Percentiles rank a stretch among this genome's conserved stretches.
Conservation (phyloP, 345 rosid genomes). For the Eucalyptus globulus region DNA sequence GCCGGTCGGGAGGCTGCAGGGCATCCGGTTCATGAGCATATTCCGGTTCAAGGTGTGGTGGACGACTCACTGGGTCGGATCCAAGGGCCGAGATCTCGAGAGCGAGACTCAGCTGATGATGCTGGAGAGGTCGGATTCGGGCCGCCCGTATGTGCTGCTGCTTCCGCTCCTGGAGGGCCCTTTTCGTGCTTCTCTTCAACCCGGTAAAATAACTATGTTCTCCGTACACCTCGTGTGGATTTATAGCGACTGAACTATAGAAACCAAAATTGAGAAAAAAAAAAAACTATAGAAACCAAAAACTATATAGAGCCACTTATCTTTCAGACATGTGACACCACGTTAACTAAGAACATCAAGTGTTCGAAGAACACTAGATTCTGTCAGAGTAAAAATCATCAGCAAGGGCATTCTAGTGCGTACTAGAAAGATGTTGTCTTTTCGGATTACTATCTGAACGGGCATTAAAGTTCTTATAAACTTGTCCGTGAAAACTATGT, state of each 20-base stretch:
- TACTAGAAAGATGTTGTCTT: neutral
- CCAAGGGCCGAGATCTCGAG: constrained; percentile 70
- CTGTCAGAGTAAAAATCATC: neutral
- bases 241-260: neutral
- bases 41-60: constrained; percentile 99
- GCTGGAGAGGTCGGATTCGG: constrained; percentile 41
- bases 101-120: constrained; percentile 72
- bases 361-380: neutral
- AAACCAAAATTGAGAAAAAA: neutral
- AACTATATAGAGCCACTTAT: neutral
- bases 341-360: neutral
- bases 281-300: neutral
- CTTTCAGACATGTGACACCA: neutral
- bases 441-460: neutral
- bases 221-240: neutral
- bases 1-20: constrained; percentile 57
- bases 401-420: neutral
- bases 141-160: constrained; percentile 64
- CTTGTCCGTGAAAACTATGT: neutral
- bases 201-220: constrained; percentile 10
- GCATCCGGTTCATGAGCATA: constrained; percentile 77
- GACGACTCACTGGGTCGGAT: constrained; percentile 94
- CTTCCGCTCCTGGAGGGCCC: constrained; percentile 72
- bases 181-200: constrained; percentile 60
- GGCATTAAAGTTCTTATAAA: neutral